Evolutionary conservation across 1,284 basidiomycete genomes (phyloP), one percentile per base, ranked within the genome.

Genomic region (Ustilago crameri): DNA sequence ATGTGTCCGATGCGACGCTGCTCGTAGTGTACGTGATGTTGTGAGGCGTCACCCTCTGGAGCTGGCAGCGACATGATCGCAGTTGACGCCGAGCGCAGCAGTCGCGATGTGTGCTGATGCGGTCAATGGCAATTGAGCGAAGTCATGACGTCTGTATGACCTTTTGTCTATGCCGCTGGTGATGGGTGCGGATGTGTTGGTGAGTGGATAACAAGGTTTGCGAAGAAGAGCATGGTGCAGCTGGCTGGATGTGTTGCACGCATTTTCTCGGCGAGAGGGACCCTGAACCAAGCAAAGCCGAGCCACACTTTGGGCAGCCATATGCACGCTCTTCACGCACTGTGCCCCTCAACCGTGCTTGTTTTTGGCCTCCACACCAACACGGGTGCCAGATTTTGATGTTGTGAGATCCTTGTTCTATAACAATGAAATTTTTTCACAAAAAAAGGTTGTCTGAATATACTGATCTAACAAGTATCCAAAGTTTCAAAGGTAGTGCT

Each of bases 1-100:
- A 67, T 62, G 9, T 72, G 59, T 3, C 59, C 59, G 22, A 63
- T 51, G 17, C 69, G 69, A 26, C 59, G 51, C 52, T 67, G 68
- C 27, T 70, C 57, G 9, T 56, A 12, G 20, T 63, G 56, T 7
- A 60, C 56, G 9, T 34, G 5, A 10, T 17, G 9, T 3, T 35
- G 35, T 5, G 43, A n/a, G 17, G 51, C 24, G 42, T 5, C 27
- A 12, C 17, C 40, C 7, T 41, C 26, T 17, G 26, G 9, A 9
- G 27, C 27, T 9, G 52, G 17, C 17, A 27, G 34, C 27, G 63
- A 38, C 63, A 66, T 66, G 48, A 23, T 24, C 27, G 34, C 22
- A 7, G 27, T n/a, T 23, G 14, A 20, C 27, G 37, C 40, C 5
- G 18, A 17, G 30, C 45, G 35, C 7, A n/a, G 20, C 30, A 14